Evolutionary conservation across 1,284 basidiomycete species (phyloP).

Genomic region (Sanghuangporus sanghuang): DNA sequence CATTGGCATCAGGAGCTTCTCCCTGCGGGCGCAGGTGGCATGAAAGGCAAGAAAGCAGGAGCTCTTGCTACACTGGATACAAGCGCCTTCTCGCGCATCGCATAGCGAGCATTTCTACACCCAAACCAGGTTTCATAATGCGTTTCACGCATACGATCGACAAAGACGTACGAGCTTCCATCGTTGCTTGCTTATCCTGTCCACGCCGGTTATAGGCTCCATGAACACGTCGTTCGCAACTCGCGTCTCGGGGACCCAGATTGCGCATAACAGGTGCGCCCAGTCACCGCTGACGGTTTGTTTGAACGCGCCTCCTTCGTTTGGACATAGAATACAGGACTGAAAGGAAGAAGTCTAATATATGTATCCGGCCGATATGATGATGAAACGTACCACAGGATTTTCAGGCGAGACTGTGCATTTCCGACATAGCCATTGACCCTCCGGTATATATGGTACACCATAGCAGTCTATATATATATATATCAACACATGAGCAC

Average conservation of each 20-base stretch:
- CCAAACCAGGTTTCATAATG: background rate
- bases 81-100: conserved; percentile 79
- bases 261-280: conserved; percentile 96
- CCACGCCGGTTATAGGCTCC: conserved; percentile 94
- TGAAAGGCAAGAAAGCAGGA: conserved; percentile 95
- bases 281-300: conserved; percentile 92
- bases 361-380: conserved; percentile 2
- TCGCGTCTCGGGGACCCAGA: conserved; percentile 95
- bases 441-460: conserved; percentile 98
- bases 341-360: conserved; percentile 28
- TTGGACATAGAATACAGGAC: conserved; percentile 93
- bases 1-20: conserved; percentile 83
- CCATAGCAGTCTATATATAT: conserved; percentile 85
- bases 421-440: conserved; percentile 98
- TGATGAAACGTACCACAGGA: conserved; percentile 62
- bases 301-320: conserved; percentile 98
- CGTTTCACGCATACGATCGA: background rate
- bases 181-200: conserved; percentile 83
- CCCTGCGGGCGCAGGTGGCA: conserved; percentile 87
- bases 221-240: conserved; percentile 96
- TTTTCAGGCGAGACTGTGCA: conserved; percentile 97
- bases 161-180: conserved; percentile 83
- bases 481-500: background rate
- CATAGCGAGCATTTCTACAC: conserved; percentile 82
- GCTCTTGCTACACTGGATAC: conserved; percentile 93